phyloP scores from a whole-genome alignment of 1,139 yeast genomes.

The Blastobotrys ciferrii region DNA sequence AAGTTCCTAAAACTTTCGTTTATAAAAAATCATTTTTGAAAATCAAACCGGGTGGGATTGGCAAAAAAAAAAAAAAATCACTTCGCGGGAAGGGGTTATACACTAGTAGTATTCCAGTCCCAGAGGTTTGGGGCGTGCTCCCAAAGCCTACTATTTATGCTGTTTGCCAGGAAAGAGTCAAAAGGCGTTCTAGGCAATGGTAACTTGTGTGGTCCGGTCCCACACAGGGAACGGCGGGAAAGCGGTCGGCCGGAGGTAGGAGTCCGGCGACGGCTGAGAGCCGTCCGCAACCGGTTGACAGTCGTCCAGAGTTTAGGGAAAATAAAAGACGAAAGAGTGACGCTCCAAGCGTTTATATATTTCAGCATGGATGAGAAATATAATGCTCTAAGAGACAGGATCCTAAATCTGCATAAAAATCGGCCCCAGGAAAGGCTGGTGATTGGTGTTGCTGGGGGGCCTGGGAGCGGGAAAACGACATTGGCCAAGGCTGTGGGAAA shows the following conservation, averaged over 20 bases:
- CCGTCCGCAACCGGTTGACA: background rate
- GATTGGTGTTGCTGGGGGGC: conserved; percentile 67
- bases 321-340: background rate
- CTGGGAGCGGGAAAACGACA: conserved; percentile 84
- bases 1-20: no score
- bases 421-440: conserved; percentile 44
- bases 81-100: no score
- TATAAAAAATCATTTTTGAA: no score
- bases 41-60: no score
- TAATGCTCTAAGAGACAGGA: conserved; percentile 10
- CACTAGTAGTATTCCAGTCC: no score
- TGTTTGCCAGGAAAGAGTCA: no score
- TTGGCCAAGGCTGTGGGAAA: conserved; percentile 48
- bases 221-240: background rate
- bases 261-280: background rate
- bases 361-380: conserved; percentile 9
- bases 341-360: background rate
- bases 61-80: no score
- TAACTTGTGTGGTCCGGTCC: background rate
- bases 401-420: conserved; percentile 2
- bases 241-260: background rate
- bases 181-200: no score
- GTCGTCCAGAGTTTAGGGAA: background rate
- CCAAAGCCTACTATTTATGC: no score
- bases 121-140: no score